Percentiles rank a stretch among this genome's conserved stretches.
Evolutionary conservation across 2,329 filamentous ascomycete genomes (phyloP).

Genomic region (Aspergillus thermomutatus): DNA sequence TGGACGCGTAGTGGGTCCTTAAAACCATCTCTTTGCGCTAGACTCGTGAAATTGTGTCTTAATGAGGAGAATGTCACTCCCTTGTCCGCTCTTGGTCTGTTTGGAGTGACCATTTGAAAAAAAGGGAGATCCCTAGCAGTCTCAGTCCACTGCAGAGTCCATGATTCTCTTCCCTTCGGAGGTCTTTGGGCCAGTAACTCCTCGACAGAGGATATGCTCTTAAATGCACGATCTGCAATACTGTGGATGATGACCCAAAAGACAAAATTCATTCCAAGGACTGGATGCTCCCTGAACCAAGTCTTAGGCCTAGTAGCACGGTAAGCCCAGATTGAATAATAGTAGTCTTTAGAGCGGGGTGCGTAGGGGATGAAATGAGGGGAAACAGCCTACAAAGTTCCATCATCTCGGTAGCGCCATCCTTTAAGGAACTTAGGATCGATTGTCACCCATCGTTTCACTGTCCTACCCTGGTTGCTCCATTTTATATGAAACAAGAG

Average conservation of each 20-base stretch:
- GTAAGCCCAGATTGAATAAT: background rate
- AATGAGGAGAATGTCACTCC: slow-evolving; percentile 16
- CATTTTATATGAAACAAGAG: slow-evolving; percentile 15
- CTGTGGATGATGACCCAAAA: slow-evolving; percentile 20
- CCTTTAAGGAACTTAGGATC: slow-evolving; percentile 19
- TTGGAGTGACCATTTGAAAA: slow-evolving; percentile 10
- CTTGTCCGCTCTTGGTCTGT: slow-evolving; percentile 5
- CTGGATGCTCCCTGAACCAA: slow-evolving; percentile 17
- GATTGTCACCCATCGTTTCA: slow-evolving; percentile 17
- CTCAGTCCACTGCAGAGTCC: slow-evolving; percentile 14
- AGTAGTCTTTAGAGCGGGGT: too few species aligned
- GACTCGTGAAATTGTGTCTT: background rate
- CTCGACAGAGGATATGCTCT: slow-evolving; percentile 9
- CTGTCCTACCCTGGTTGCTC: background rate
- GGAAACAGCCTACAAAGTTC: slow-evolving; percentile 6
- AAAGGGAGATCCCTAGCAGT: slow-evolving; percentile 7
- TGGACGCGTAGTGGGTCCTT: slow-evolving; percentile 1
- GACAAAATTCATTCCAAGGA: slow-evolving; percentile 18
- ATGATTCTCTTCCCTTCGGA: slow-evolving; percentile 15
- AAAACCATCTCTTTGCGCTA: slow-evolving; percentile 1
- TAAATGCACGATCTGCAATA: slow-evolving; percentile 18
- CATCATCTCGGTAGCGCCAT: slow-evolving; percentile 8
- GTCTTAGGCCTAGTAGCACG: slow-evolving; percentile 10
- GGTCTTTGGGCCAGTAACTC: slow-evolving; percentile 12
- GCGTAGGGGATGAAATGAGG: too few species aligned